Evolutionary conservation across 192 early-diverging fungal species (phyloP).

Genomic region (Backusella mclennaniae): DNA sequence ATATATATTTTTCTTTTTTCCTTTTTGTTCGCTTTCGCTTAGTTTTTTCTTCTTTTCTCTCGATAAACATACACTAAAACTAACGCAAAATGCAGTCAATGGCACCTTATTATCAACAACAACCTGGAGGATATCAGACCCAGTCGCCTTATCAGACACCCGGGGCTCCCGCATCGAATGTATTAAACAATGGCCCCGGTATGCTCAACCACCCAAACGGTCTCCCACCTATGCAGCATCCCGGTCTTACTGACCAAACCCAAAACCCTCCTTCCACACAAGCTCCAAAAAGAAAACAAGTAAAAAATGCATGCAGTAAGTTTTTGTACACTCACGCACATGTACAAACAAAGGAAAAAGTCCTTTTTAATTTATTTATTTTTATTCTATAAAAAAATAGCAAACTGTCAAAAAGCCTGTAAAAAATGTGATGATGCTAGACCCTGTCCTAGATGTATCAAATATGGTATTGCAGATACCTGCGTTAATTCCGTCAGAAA

Average conservation of each 20-base stretch:
- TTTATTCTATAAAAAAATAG: conserved; percentile 31
- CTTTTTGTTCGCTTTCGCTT: neutral
- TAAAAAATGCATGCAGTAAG: conserved; percentile 38
- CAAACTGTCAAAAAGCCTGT: conserved; percentile 86
- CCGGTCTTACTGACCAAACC: conserved; percentile 6
- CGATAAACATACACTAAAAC: neutral
- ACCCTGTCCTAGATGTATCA: conserved; percentile 82
- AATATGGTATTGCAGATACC: conserved; percentile 62
- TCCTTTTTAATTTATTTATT: neutral
- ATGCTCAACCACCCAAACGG: conserved; percentile 21
- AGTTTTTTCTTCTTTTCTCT: neutral
- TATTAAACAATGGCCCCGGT: conserved; percentile 8
- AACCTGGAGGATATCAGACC: conserved; percentile 9
- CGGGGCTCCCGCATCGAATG: conserved; percentile 3
- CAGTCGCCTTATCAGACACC: conserved; percentile 15
- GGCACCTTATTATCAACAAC: conserved; percentile 19
- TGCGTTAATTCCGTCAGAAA: conserved; percentile 81
- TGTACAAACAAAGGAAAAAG: neutral
- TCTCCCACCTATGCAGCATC: conserved; percentile 24
- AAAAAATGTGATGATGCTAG: conserved; percentile 91
- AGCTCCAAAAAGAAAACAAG: conserved; percentile 32
- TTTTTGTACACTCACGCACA: neutral
- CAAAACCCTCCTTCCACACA: neutral
- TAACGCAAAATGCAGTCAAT: conserved; percentile 20
- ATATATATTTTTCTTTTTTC: neutral